Evolutionary conservation across 2,329 filamentous ascomycete genomes (phyloP), one percentile per base, ranked within the genome.

Genomic region (Colletotrichum aenigma): DNA sequence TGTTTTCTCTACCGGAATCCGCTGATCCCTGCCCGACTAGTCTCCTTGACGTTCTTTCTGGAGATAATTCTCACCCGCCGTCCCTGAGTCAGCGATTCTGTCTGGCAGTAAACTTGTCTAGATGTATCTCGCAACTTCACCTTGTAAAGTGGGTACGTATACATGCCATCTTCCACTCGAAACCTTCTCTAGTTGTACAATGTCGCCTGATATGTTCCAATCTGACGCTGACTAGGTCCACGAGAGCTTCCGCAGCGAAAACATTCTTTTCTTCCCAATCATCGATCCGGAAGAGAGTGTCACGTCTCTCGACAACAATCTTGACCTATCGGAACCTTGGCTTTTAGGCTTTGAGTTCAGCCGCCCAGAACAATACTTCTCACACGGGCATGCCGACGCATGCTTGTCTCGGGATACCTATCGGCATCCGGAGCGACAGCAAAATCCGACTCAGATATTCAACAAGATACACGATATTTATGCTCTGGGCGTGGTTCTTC

Each of bases 61-160:
- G 0, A 2, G 18, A 18, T 0, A 10, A 10, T 0, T 43, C 2
- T 4, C 36, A 43, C 4, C 16, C 36, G 1, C 36, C 36, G 4
- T 43, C 16, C 16, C 16, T 43, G 16, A 43, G 36, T 0, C 36
- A 43, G 36, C 16, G 36, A 43, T 43, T 43, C 16, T 18, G 16
- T 43, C 4, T 43, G 4, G 36, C 36, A 1, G 36, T 1, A 4
- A 43, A 43, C 3, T 1, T 18, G 0, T 18, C 36, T 43, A 43
- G 16, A 43, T 43, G 36, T 2, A 18, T 43, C 2, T 43, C 36
- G 16, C 36, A 43, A 43, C 36, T 43, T 0, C 36, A 43, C 1
- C 36, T 43, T 0, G 36, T 43, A 0, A 43, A 43, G 6, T 43
- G 36, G 36, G 36, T 38, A 38, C 16, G 7, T 18, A n/a, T n/a